A percentile compares a stretch with the other conserved stretches of the same genome.
phyloP scores from a whole-genome alignment of 805 yeast species.

The Schwanniomyces pseudopolymorphus region DNA sequence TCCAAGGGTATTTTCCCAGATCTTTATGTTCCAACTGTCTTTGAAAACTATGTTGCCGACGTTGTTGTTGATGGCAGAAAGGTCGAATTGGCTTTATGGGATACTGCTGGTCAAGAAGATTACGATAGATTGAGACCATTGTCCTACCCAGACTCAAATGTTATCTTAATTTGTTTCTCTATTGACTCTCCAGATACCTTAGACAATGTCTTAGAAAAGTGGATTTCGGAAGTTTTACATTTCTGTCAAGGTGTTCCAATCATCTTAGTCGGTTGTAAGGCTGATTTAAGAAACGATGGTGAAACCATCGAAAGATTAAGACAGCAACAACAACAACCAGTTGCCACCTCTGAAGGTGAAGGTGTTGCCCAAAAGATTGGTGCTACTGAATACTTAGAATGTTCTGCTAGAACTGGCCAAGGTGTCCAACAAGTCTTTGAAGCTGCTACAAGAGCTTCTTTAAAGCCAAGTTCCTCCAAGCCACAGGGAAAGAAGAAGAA shows the following conservation, averaged over 20 bases:
- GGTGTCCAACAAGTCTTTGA: slow-evolving; percentile 93
- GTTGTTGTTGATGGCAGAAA: slow-evolving; percentile 61
- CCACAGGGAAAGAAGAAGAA: slow-evolving; percentile 64
- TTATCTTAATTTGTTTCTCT: slow-evolving; percentile 86
- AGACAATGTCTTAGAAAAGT: slow-evolving; percentile 91
- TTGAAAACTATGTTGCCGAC: slow-evolving; percentile 96
- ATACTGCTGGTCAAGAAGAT: slow-evolving; percentile 99
- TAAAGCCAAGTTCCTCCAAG: slow-evolving; percentile 60
- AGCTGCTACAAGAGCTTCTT: slow-evolving; percentile 88
- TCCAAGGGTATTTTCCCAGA: slow-evolving; percentile 91
- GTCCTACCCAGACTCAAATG: slow-evolving; percentile 90
- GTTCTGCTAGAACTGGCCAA: slow-evolving; percentile 88
- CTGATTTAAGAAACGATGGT: slow-evolving; percentile 82
- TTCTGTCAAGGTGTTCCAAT: slow-evolving; percentile 95
- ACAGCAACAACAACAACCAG: slow-evolving; percentile 78
- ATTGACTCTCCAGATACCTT: slow-evolving; percentile 89
- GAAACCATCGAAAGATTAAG: slow-evolving; percentile 72
- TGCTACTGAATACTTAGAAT: slow-evolving; percentile 82
- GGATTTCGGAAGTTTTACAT: slow-evolving; percentile 92
- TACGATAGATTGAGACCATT: slow-evolving; percentile 90
- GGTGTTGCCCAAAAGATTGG: slow-evolving; percentile 87
- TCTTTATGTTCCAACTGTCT: slow-evolving; percentile 93
- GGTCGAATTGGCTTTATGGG: slow-evolving; percentile 94
- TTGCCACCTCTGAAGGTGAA: slow-evolving; percentile 78
- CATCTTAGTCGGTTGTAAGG: slow-evolving; percentile 88